Evolutionary conservation across 2,329 filamentous ascomycete genomes (phyloP).

Genomic region (Geosmithia flava): DNA sequence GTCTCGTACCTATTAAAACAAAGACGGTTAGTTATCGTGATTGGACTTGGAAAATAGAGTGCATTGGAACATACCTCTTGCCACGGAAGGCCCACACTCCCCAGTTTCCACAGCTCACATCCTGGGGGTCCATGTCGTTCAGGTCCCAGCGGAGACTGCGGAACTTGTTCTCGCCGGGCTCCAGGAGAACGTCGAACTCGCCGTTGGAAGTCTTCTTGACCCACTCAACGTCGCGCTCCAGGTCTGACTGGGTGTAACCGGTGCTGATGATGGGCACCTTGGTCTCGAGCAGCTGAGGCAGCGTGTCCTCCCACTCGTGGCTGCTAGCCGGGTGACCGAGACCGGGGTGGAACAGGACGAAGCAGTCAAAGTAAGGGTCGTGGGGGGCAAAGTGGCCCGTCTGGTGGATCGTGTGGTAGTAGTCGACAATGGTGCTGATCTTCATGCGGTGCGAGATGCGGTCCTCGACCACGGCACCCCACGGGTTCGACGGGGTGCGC

Average conservation of each 20-base stretch:
- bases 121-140: conserved; percentile 89
- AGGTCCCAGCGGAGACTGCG: conserved; percentile 92
- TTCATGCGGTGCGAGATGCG: conserved; percentile 82
- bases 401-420: conserved; percentile 93
- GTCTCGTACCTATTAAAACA: conserved; percentile 44
- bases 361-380: conserved; percentile 97
- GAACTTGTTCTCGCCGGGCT: conserved; percentile 91
- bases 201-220: conserved; percentile 74
- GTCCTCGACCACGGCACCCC: conserved; percentile 88
- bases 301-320: conserved; percentile 86
- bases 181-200: conserved; percentile 83
- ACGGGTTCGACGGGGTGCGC: conserved; percentile 77
- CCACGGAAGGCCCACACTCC: conserved; percentile 94
- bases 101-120: conserved; percentile 94
- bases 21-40: conserved; percentile 16
- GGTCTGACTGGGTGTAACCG: conserved; percentile 90
- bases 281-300: conserved; percentile 84
- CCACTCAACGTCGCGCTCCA: conserved; percentile 87
- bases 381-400: conserved; percentile 86
- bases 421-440: conserved; percentile 94
- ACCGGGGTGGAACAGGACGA: conserved; percentile 93
- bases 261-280: conserved; percentile 92
- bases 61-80: conserved; percentile 55
- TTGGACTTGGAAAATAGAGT: conserved; percentile 1
- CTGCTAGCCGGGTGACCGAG: conserved; percentile 87